Conservation (phyloP, 495 filamentous ascomycete species). For the Aspergillus cavernicola region DNA sequence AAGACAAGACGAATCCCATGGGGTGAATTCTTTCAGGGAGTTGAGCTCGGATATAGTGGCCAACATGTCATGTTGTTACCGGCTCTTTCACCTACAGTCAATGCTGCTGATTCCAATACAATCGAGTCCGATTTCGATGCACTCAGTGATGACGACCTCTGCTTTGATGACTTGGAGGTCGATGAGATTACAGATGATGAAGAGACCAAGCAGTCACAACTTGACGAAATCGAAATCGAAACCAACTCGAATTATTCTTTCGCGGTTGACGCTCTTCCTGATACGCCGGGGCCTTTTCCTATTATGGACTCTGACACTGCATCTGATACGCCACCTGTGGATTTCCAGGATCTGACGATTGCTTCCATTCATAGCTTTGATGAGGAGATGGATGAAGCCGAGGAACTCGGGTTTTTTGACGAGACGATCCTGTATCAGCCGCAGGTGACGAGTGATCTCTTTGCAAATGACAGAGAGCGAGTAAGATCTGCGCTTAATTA, state of each 20-base stretch:
- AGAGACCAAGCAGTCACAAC: too few species aligned
- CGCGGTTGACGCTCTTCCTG: neutral
- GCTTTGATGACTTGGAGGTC: neutral
- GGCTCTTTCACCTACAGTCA: neutral
- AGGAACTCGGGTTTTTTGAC: neutral
- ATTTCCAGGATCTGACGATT: neutral
- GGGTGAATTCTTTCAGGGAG: slow-evolving; percentile 15
- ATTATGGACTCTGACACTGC: neutral
- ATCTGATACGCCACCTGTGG: neutral
- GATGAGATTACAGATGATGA: neutral
- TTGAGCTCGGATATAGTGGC: slow-evolving; percentile 10
- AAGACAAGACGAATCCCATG: slow-evolving; percentile 4
- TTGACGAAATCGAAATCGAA: neutral
- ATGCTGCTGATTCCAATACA: neutral
- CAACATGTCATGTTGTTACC: neutral
- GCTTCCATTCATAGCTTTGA: neutral
- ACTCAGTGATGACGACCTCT: neutral
- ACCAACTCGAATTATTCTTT: neutral
- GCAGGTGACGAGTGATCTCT: neutral
- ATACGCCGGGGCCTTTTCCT: too few species aligned
- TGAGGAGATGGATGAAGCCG: neutral
- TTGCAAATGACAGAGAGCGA: slow-evolving; percentile 9
- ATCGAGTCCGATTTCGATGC: neutral
- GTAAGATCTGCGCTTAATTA: neutral
- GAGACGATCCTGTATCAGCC: neutral